Evolutionary conservation across 2,329 filamentous ascomycete genomes (phyloP).

Genomic region (Xylaria sp.): DNA sequence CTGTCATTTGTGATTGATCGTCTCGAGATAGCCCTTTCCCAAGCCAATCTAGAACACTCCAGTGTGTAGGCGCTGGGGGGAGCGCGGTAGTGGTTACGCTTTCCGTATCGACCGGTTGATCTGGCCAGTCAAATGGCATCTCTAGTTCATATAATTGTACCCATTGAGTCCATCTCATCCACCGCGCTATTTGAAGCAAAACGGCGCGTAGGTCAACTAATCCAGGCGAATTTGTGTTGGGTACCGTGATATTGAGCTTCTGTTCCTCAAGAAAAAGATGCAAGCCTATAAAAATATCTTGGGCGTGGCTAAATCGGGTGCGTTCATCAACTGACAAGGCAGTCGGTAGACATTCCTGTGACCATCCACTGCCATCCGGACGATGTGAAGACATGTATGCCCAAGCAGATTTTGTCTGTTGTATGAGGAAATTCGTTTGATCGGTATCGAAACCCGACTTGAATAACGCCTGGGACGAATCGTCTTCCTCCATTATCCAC

Average conservation of each 20-base stretch:
- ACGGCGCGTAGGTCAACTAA: conserved; percentile 72
- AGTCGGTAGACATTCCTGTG: conserved; percentile 72
- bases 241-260: conserved; percentile 74
- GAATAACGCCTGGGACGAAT: conserved; percentile 46
- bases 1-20: conserved; percentile 21
- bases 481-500: conserved; percentile 72
- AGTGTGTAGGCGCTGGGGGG: conserved; percentile 47
- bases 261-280: conserved; percentile 91
- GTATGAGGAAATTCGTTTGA: conserved; percentile 56
- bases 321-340: conserved; percentile 62
- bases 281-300: conserved; percentile 77
- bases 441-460: conserved; percentile 41
- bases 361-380: conserved; percentile 65
- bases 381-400: conserved; percentile 70
- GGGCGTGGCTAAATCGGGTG: conserved; percentile 67
- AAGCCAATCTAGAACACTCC: conserved; percentile 63
- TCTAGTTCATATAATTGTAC: conserved; percentile 61
- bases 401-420: conserved; percentile 67
- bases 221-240: conserved; percentile 57
- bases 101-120: conserved; percentile 25
- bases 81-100: conserved; percentile 19
- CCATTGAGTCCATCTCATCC: conserved; percentile 77
- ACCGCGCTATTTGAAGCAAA: conserved; percentile 81
- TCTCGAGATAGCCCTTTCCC: conserved; percentile 55
- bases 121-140: conserved; percentile 58